Conservation (phyloP, 1,284 basidiomycete genomes). For the Ustilago lituana region DNA sequence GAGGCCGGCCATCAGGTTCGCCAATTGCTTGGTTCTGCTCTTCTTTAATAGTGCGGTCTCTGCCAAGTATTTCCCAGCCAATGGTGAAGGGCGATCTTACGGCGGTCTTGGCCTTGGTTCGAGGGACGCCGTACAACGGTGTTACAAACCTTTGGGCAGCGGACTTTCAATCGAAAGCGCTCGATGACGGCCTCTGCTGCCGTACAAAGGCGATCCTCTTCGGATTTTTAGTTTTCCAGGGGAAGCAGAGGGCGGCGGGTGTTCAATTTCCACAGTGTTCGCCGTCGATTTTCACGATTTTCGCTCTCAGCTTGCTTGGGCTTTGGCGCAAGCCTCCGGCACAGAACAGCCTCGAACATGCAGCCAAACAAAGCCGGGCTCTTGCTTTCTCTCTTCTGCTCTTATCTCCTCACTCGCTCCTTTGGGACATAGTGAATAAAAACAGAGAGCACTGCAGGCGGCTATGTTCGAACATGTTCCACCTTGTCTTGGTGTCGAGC, state of each 20-base stretch:
- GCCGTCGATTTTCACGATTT: constrained; percentile 5
- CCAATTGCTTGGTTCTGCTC: no score
- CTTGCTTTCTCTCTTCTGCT: background rate
- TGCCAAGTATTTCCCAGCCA: background rate
- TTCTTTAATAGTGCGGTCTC: background rate
- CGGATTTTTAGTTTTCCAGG: background rate
- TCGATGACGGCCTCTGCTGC: constrained; percentile 8
- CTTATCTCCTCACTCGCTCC: background rate
- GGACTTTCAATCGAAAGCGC: constrained; percentile 1
- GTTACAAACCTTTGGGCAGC: no score
- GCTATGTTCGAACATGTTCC: no score
- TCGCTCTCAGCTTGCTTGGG: constrained; percentile 4
- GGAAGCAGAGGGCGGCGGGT: no score
- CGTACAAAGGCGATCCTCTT: background rate
- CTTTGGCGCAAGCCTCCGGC: constrained; percentile 9
- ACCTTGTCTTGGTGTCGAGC: no score
- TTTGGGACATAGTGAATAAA: no score
- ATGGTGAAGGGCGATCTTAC: background rate
- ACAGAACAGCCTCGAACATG: constrained; percentile 4
- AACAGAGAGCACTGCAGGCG: no score
- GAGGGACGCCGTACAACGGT: background rate
- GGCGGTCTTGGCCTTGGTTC: background rate
- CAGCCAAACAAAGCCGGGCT: constrained; percentile 4
- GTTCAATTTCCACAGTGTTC: constrained; percentile 7
- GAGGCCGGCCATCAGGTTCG: no score